Base-by-base conservation (phyloP, 2,329 filamentous ascomycete genomes). In the Alternaria tenuissima region DNA sequence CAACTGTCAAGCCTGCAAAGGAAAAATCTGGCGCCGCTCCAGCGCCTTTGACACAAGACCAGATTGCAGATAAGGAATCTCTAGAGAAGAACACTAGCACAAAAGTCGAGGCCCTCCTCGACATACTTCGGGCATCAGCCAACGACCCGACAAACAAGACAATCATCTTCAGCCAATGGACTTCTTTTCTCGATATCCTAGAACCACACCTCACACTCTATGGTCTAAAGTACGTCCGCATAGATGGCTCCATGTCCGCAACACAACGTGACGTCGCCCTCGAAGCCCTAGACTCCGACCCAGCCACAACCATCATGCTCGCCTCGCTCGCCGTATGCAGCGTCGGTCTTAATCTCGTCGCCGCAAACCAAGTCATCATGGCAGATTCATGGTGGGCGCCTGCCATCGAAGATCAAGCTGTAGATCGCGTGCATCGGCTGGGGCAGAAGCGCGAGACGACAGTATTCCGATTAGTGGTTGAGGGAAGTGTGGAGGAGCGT, bases 381-480 rank as follows among this genome's bases (percentile, higher is more conserved):
- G 87, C 88, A 0, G 93, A 97, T 76, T 91, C 87, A 60, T 97
- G 92, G 93, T 97, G 93, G 78, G 93, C 93, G 1, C 93, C 93
- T 0, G 93, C 93, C 1, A 95, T 97, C 56, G 93, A 97, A 77
- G 93, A 96, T 68, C 93, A 97, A 75, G 94, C 94, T 4, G 86
- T 96, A 3, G 93, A 97, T 74, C 89, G 93, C 5, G 93, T 97
- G 7, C 92, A 97, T 74, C 86, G 93, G 0, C 83, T 97, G 0
- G 93, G 93, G 0, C 94, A 97, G 80, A 94, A 85, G 64, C 86
- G 91, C 38, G 86, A 89, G 62, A 93, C 90, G 0, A 93, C 88
- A 1, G 89, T 96, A 1, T 95, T 92, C 83, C 84, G 93, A 47
- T 82, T 97, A 9, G 87, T 97, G 2, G 90, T 96, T 81, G 91